These are phyloP conservation scores for Fonsecaea pedrosoi DNA, from an alignment of 2,329 filamentous ascomycete genomes.

Conservation along the genomic window DNA sequence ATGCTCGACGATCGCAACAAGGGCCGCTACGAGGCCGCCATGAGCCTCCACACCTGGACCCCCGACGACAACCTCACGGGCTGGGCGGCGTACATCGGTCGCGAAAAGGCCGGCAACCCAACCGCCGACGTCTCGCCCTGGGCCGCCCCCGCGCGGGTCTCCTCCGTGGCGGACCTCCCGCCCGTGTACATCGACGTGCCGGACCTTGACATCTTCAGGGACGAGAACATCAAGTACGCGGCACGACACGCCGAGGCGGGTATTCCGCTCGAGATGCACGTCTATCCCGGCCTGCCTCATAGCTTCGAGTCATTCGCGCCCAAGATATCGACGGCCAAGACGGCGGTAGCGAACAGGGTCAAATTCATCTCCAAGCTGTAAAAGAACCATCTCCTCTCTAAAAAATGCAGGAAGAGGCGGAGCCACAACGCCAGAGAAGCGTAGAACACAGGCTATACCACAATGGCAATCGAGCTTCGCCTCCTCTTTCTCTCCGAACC, in stretches of 20 bases:
- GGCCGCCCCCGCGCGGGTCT: slow-evolving; percentile 48
- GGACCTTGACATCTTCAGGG: slow-evolving; percentile 53
- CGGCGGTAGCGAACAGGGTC: slow-evolving; percentile 32
- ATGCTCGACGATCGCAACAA: slow-evolving; percentile 56
- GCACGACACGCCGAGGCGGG: slow-evolving; percentile 48
- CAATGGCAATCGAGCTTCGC: slow-evolving; percentile 11
- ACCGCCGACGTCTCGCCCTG: slow-evolving; percentile 40
- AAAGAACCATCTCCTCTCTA: neutral
- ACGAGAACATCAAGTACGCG: slow-evolving; percentile 53
- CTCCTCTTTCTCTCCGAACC: slow-evolving; percentile 4
- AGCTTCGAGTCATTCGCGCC: slow-evolving; percentile 47
- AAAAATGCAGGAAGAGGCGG: neutral
- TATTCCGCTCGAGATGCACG: slow-evolving; percentile 52
- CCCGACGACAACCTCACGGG: slow-evolving; percentile 49
- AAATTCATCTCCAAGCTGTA: slow-evolving; percentile 26
- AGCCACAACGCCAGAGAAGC: neutral
- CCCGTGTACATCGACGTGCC: slow-evolving; percentile 55
- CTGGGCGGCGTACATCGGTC: slow-evolving; percentile 41
- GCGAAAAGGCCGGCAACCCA: slow-evolving; percentile 42
- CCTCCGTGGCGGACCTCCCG: slow-evolving; percentile 49
- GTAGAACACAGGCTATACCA: neutral
- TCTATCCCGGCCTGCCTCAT: slow-evolving; percentile 53
- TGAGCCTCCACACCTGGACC: slow-evolving; percentile 47
- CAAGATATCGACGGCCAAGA: slow-evolving; percentile 29
- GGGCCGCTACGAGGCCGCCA: slow-evolving; percentile 44